Percentiles rank a stretch among this genome's conserved stretches.
These are phyloP conservation scores for Skeletonema costatum DNA, from an alignment of 108 stramenopile species.

Conservation along the genomic window DNA sequence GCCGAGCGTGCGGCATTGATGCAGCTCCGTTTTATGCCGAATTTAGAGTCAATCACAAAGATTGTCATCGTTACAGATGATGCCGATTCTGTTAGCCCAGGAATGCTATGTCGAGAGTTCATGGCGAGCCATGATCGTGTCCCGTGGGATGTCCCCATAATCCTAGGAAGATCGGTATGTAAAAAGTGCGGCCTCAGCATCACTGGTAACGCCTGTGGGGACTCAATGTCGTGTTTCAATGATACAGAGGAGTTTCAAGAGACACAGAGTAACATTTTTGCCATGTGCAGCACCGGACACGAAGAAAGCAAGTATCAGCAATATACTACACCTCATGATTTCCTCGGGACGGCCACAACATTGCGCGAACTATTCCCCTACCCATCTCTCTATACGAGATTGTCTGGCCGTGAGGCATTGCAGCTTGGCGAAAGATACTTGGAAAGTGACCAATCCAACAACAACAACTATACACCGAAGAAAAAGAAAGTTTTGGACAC, in stretches of 20 bases:
- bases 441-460: not conserved
- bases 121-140: conserved; percentile 61
- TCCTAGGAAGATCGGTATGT: conserved; percentile 57
- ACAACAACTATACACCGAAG: not conserved
- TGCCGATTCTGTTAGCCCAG: conserved; percentile 72
- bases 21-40: conserved; percentile 70
- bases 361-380: conserved; percentile 71
- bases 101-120: conserved; percentile 88
- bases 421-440: conserved; percentile 46
- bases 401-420: conserved; percentile 55
- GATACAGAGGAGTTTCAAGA: conserved; percentile 5
- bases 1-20: conserved; percentile 89
- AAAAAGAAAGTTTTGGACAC: not conserved
- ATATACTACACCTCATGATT: conserved; percentile 43
- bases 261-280: conserved; percentile 28
- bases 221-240: conserved; percentile 16
- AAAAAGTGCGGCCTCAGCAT: conserved; percentile 32
- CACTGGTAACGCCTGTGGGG: conserved; percentile 25
- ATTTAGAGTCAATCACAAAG: conserved; percentile 40
- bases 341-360: conserved; percentile 41
- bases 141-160: conserved; percentile 59
- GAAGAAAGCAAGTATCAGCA: conserved; percentile 9
- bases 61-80: conserved; percentile 73
- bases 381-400: conserved; percentile 75
- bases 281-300: conserved; percentile 10